Evolutionary conservation across 805 yeast species (phyloP), one percentile per base, ranked within the genome.

Genomic region (Zygoascus flipseniorum): DNA sequence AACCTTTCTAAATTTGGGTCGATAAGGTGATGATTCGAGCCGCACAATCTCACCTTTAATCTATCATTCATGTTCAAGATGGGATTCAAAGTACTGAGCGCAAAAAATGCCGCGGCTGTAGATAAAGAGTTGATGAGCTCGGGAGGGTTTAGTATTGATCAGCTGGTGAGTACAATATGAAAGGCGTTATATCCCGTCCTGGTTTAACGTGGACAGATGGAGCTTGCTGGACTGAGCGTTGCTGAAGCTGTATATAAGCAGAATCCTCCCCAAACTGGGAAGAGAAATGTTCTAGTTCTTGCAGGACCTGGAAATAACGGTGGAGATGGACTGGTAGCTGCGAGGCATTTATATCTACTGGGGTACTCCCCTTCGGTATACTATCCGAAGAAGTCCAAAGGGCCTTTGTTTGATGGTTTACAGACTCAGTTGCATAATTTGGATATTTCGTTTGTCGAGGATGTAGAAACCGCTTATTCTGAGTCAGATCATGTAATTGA

Each of bases 221-320:
- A 93, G 69, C 74, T 93, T 44, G 99, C 99, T 0, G 99, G 99
- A 0, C 75, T 90, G 31, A 82, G 97, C 1, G 97, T 92, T 9
- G 97, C 99, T 5, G 87, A 89, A 62, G 87, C 95, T 0, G 77
- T 90, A 2, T 81, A 79, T 63, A 77, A 75, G 49, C 75, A 82
- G 37, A 87, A 78, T 59, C 95, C 95, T 1, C 82, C 82, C 0
- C 45, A 52, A 8, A 53, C 65, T 11, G 72, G 72, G 46, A 32
- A 42, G 13, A 68, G 72, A 41, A 71, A 68, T 10, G 83, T 89
- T 1, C 70, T 90, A 43, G 77, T 93, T 1, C 72, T 93, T 5
- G 89, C 84, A 10, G 99, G 99, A 0, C 98, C 98, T 0, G 99
- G 99, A 1, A 93, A 93, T 64, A 93, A 93, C 64, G 92, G 76